These are phyloP conservation scores for Pinus tabuliformis DNA, from an alignment of 75 land plant genomes.

Conservation along the genomic window DNA sequence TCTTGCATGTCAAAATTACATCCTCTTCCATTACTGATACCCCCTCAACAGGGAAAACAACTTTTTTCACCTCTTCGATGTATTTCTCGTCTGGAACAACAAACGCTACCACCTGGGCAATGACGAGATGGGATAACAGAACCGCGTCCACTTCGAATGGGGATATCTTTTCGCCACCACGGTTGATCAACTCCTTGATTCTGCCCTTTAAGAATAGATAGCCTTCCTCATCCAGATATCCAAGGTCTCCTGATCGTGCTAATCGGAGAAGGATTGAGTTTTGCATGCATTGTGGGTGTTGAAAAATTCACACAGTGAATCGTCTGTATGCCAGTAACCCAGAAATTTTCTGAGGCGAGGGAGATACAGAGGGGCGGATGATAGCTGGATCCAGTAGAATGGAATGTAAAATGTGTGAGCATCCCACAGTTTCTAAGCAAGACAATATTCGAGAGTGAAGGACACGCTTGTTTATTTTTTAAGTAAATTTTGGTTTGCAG, in stretches of 20 bases:
- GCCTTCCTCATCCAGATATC: slow-evolving; percentile 79
- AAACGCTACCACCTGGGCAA: slow-evolving; percentile 89
- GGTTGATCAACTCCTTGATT: slow-evolving; percentile 84
- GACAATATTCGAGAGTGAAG: too few relatives aligned
- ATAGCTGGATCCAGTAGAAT: too few relatives aligned
- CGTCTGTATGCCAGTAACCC: too few relatives aligned
- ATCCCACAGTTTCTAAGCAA: too few relatives aligned
- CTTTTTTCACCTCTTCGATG: slow-evolving; percentile 74
- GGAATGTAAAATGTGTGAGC: too few relatives aligned
- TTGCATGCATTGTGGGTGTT: too few relatives aligned
- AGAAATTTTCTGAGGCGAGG: too few relatives aligned
- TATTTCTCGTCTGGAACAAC: slow-evolving; percentile 94
- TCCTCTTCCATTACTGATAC: slow-evolving; percentile 55
- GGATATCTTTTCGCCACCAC: slow-evolving; percentile 90
- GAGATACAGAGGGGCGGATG: too few relatives aligned
- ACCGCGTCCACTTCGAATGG: slow-evolving; percentile 95
- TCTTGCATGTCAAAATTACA: slow-evolving; percentile 56
- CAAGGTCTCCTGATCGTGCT: slow-evolving; percentile 69
- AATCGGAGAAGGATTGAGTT: too few relatives aligned
- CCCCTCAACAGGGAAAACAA: slow-evolving; percentile 16
- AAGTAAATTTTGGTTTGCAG: too few relatives aligned
- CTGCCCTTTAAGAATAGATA: slow-evolving; percentile 88
- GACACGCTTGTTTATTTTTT: too few relatives aligned
- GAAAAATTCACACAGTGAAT: too few relatives aligned
- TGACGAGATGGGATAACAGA: slow-evolving; percentile 72